Evolutionary conservation across 1,284 basidiomycete genomes (phyloP).

Genomic region (Cerrena zonata): DNA sequence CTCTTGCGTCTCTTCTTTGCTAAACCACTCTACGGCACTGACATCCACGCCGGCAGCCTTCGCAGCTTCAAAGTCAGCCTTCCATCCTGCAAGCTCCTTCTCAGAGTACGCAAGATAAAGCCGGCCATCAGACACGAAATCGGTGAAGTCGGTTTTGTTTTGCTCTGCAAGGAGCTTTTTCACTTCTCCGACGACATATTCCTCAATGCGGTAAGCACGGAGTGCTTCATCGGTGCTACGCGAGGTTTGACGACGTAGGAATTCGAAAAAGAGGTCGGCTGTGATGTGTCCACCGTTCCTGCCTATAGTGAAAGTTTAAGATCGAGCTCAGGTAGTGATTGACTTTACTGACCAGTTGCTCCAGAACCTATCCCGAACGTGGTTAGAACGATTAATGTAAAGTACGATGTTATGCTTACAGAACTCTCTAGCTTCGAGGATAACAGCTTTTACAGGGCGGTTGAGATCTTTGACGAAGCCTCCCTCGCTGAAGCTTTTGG

Average conservation of each 20-base stretch:
- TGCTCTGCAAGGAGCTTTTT: conserved; percentile 43
- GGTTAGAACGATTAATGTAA: neutral
- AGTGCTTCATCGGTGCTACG: conserved; percentile 53
- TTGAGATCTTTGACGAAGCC: conserved; percentile 18
- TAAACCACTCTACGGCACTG: conserved; percentile 41
- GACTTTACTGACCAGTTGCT: conserved; percentile 54
- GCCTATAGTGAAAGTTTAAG: conserved; percentile 34
- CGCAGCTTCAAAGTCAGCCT: conserved; percentile 50
- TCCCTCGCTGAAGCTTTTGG: conserved; percentile 30
- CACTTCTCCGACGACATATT: conserved; percentile 47
- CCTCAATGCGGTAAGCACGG: conserved; percentile 52
- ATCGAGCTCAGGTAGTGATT: neutral
- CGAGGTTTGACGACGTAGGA: conserved; percentile 30
- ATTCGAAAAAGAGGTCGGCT: conserved; percentile 43
- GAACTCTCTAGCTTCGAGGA: conserved; percentile 74
- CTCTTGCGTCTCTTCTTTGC: conserved; percentile 40
- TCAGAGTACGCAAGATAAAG: conserved; percentile 47
- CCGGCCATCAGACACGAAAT: conserved; percentile 59
- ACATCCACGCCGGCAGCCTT: conserved; percentile 47
- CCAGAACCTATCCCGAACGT: conserved; percentile 54
- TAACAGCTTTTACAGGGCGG: conserved; percentile 40
- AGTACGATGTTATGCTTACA: conserved; percentile 42
- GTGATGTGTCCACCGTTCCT: conserved; percentile 77
- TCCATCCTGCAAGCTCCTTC: conserved; percentile 33
- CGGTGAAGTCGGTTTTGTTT: conserved; percentile 44